Conservation (phyloP, 2,329 filamentous ascomycete genomes). For the Xylariaceae sp. region DNA sequence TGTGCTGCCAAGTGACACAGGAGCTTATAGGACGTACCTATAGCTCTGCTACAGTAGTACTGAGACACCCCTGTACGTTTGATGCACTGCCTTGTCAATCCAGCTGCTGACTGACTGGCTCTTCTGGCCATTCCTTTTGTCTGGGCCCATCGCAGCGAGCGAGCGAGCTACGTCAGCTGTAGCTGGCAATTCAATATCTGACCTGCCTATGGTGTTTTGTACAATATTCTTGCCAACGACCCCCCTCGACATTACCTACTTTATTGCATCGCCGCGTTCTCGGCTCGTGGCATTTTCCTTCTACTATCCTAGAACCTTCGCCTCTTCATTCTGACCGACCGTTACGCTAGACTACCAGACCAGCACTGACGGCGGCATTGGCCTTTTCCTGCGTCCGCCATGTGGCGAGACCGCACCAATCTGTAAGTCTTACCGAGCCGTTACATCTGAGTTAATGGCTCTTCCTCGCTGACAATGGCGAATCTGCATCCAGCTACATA, state of each 20-base stretch:
- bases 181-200: constrained; percentile 10
- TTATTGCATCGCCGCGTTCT: background rate
- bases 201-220: constrained; percentile 3
- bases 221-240: constrained; percentile 13
- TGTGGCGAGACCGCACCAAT: constrained; percentile 99
- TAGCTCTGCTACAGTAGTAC: no score
- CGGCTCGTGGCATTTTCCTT: constrained; percentile 2
- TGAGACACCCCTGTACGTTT: no score
- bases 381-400: constrained; percentile 63
- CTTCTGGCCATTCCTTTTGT: constrained; percentile 7
- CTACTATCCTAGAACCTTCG: constrained; percentile 7
- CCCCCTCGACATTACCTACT: constrained; percentile 9
- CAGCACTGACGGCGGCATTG: constrained; percentile 33
- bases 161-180: constrained; percentile 37
- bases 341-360: constrained; percentile 24
- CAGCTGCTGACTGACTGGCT: constrained; percentile 6
- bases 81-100: background rate
- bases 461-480: constrained; percentile 16
- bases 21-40: no score
- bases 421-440: constrained; percentile 65
- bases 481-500: constrained; percentile 73
- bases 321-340: constrained; percentile 6
- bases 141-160: constrained; percentile 19
- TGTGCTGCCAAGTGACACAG: no score
- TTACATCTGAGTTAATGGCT: background rate